phyloP scores from a whole-genome alignment of 257 asterid species.

The Solanum chilense region DNA sequence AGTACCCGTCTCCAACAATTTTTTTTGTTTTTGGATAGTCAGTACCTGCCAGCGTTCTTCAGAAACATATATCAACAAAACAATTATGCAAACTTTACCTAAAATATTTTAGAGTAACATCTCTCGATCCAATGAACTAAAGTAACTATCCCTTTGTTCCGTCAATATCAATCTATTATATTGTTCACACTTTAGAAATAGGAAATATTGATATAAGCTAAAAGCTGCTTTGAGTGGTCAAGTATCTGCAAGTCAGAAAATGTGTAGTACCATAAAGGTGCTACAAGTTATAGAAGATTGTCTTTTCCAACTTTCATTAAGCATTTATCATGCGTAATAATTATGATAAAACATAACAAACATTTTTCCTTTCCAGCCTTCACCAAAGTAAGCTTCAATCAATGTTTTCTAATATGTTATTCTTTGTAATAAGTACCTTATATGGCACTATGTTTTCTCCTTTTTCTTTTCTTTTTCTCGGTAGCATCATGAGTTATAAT shows the following conservation, averaged over 20 bases:
- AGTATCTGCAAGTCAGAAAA: background rate
- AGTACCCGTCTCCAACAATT: too few relatives aligned
- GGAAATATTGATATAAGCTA: background rate
- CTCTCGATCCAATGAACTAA: too few relatives aligned
- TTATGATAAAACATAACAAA: constrained; percentile 6
- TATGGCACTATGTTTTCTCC: constrained; percentile 1
- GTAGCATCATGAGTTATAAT: constrained; percentile 23
- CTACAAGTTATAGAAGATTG: background rate
- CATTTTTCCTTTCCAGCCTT: constrained; percentile 99
- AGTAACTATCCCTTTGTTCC: too few relatives aligned
- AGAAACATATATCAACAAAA: too few relatives aligned
- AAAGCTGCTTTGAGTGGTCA: background rate
- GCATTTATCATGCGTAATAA: background rate
- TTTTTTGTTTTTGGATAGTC: too few relatives aligned
- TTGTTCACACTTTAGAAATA: background rate
- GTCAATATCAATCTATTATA: too few relatives aligned
- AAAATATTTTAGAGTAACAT: too few relatives aligned
- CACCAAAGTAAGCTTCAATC: constrained; percentile 89
- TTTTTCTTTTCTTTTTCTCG: constrained; percentile 35
- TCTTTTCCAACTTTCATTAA: background rate
- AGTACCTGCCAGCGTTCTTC: too few relatives aligned
- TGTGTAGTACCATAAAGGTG: background rate
- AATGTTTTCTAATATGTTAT: constrained; percentile 69
- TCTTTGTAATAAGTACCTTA: constrained; percentile 6
- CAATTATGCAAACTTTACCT: too few relatives aligned